phyloP scores from a whole-genome alignment of 2,329 filamentous ascomycete species.

The Endoconidiophora laricicola region DNA sequence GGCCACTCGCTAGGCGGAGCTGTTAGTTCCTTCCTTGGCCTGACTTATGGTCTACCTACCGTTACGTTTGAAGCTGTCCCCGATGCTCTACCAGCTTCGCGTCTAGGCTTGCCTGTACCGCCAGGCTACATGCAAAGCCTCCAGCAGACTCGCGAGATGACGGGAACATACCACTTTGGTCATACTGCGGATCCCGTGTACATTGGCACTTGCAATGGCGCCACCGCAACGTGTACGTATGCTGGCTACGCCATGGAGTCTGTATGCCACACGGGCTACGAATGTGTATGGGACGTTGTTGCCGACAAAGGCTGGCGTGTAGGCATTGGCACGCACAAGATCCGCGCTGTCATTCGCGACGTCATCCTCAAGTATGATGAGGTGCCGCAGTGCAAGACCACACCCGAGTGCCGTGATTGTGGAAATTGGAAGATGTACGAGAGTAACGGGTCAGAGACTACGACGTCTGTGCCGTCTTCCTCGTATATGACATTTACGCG shows the following conservation, averaged over 20 bases:
- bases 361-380: constrained; percentile 70
- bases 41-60: constrained; percentile 82
- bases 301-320: constrained; percentile 84
- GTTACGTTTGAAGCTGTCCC: constrained; percentile 88
- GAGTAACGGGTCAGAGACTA: constrained; percentile 71
- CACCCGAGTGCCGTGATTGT: constrained; percentile 75
- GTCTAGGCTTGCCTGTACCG: constrained; percentile 71
- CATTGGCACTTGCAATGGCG: constrained; percentile 84
- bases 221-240: constrained; percentile 74
- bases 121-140: constrained; percentile 57
- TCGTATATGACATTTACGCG: constrained; percentile 34
- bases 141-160: constrained; percentile 55
- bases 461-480: constrained; percentile 39
- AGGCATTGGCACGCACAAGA: constrained; percentile 80
- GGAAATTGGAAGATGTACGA: constrained; percentile 88
- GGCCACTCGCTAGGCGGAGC: constrained; percentile 88
- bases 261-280: constrained; percentile 73
- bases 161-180: constrained; percentile 77
- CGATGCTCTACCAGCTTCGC: constrained; percentile 70
- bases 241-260: constrained; percentile 89
- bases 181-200: constrained; percentile 92
- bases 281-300: constrained; percentile 88
- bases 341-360: constrained; percentile 72
- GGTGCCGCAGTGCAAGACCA: constrained; percentile 60
- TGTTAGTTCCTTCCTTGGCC: constrained; percentile 69